A percentile compares a stretch with the other conserved stretches of the same genome.
Conservation (phyloP, 768 basidiomycete genomes). For the Pisolithus albus region DNA sequence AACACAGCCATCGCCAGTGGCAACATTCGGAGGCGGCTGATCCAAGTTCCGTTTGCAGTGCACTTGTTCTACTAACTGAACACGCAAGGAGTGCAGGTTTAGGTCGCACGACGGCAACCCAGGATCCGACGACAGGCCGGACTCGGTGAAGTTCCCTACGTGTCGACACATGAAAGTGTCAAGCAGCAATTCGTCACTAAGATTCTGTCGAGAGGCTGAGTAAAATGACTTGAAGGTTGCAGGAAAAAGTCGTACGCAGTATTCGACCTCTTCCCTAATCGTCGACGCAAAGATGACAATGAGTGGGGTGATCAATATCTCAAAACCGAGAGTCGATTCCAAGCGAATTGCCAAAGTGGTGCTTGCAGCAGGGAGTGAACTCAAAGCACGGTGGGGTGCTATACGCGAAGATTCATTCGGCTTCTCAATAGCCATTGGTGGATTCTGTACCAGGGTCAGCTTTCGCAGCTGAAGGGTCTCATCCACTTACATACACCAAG, state of each 20-base stretch:
- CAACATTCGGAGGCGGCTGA: not conserved
- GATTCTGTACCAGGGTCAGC: slow-evolving; percentile 7
- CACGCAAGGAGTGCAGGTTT: slow-evolving; percentile 30
- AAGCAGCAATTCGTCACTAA: slow-evolving; percentile 34
- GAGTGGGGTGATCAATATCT: slow-evolving; percentile 51
- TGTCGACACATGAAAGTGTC: slow-evolving; percentile 38
- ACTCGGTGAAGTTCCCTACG: slow-evolving; percentile 28
- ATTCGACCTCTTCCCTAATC: slow-evolving; percentile 43
- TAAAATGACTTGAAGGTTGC: not conserved
- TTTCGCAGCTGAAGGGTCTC: not conserved
- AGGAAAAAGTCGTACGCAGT: slow-evolving; percentile 33
- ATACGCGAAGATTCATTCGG: slow-evolving; percentile 1
- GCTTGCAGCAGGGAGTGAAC: not conserved
- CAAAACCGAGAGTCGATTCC: slow-evolving; percentile 30
- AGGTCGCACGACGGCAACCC: slow-evolving; percentile 35
- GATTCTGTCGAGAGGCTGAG: slow-evolving; percentile 21
- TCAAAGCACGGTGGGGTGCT: not conserved
- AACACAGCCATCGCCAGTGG: slow-evolving; percentile 3
- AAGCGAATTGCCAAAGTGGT: slow-evolving; percentile 30
- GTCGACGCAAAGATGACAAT: slow-evolving; percentile 35
- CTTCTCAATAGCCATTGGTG: slow-evolving; percentile 5
- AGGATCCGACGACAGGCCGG: slow-evolving; percentile 7
- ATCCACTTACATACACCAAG: slow-evolving; percentile 34
- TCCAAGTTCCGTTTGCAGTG: slow-evolving; percentile 3
- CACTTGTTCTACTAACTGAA: slow-evolving; percentile 46